Base-by-base conservation (phyloP, 306 rosid species). In the Vachellia pachyceras region DNA sequence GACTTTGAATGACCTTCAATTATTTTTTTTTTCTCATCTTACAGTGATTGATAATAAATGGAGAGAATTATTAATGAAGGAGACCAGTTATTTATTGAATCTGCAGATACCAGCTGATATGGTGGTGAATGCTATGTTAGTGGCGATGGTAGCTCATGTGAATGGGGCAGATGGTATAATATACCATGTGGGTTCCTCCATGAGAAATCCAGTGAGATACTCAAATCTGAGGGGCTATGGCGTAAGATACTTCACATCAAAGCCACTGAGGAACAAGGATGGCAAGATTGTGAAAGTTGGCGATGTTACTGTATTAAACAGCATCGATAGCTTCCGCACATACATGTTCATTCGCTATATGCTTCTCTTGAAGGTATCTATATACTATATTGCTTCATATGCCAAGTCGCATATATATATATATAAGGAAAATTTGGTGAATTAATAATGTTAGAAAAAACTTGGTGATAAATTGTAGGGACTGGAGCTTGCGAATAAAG, bases 21-120 rank as follows among this genome's bases (percentile, higher is more conserved):
- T 29, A 29, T 50, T 6, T 10, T 58, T 23, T 6, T 8, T n/a
- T 7, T 7, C 2, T 42, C 33, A 8, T 42, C 3, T 42, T 42
- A 42, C 10, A 10, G 46, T 42, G 46, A 42, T 10, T 42, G 46
- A 42, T 29, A 29, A 29, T 29, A 29, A 29, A 29, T 29, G 33
- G 33, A 29, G 33, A 29, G 33, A 29, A 0, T 29, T 0, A 0
- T 29, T 29, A 29, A 29, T 29, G 33, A 29, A 29, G 33, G 33
- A 29, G 33, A 29, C 2, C 33, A 29, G 33, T 29, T 29, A 29
- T 29, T 29, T 29, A 29, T 29, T 29, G 41, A 3, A 37, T 37
- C 41, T 37, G 46, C 86, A 90, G 94, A 80, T 90, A 18, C 94
- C 94, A 5, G 94, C 94, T 2, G 94, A 90, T 41, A 73, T 86